Evolutionary conservation across 2,329 filamentous ascomycete species (phyloP).

Genomic region (Colletotrichum tanaceti): DNA sequence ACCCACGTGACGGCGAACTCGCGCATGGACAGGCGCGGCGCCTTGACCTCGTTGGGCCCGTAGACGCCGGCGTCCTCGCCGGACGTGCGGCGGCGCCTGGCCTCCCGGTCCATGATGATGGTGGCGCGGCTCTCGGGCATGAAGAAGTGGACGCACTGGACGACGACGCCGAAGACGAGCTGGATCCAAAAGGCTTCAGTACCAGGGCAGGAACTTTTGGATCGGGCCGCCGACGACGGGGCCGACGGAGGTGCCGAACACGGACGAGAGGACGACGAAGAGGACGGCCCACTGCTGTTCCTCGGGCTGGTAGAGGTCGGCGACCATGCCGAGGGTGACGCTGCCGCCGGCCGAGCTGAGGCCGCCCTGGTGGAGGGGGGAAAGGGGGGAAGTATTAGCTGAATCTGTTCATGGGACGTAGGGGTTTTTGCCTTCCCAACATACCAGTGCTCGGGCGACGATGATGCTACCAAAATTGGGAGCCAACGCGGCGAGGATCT

Average conservation of each 20-base stretch:
- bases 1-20: constrained; percentile 63
- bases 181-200: constrained; percentile 74
- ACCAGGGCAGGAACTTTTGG: constrained; percentile 60
- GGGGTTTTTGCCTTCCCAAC: background rate
- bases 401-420: too few species aligned
- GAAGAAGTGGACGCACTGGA: constrained; percentile 61
- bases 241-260: constrained; percentile 65
- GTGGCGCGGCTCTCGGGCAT: constrained; percentile 70
- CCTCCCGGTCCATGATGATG: constrained; percentile 68
- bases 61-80: constrained; percentile 56
- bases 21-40: constrained; percentile 53
- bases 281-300: constrained; percentile 70
- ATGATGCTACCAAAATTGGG: constrained; percentile 56
- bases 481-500: constrained; percentile 58
- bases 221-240: constrained; percentile 67
- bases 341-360: constrained; percentile 73
- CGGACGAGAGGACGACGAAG: constrained; percentile 69
- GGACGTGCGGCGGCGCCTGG: constrained; percentile 63
- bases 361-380: constrained; percentile 62
- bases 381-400: background rate
- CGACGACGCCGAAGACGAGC: constrained; percentile 65
- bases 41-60: constrained; percentile 61
- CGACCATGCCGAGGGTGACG: constrained; percentile 73
- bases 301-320: constrained; percentile 70
- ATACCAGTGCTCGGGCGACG: constrained; percentile 51